Percentiles rank a stretch among this genome's conserved stretches.
phyloP scores from a whole-genome alignment of 805 yeast genomes.

The Yarrowia alimentaria region DNA sequence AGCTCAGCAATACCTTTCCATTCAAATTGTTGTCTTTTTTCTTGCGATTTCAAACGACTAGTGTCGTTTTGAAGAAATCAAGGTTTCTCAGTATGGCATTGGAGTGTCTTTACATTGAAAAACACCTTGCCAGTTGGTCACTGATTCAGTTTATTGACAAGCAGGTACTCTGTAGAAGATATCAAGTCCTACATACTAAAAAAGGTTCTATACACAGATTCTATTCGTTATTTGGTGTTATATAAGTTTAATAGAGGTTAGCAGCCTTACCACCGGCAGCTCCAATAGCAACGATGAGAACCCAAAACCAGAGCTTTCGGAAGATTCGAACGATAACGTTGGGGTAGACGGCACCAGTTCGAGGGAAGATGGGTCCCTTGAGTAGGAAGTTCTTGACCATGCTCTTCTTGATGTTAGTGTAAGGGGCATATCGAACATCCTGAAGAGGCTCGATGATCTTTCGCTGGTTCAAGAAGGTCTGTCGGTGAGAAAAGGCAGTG shows the following conservation, averaged over 20 bases:
- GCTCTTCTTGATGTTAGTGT: conserved; percentile 39
- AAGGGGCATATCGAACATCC: conserved; percentile 65
- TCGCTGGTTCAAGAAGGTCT: conserved; percentile 64
- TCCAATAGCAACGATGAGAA: conserved; percentile 12
- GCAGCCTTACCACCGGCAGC: conserved; percentile 26
- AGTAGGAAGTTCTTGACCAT: conserved; percentile 18
- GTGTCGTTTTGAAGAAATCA: too few species aligned
- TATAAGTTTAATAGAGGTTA: not conserved
- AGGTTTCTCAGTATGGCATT: too few species aligned
- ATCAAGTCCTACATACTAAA: too few species aligned
- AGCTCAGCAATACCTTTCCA: too few species aligned
- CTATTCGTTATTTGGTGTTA: too few species aligned
- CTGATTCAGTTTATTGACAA: too few species aligned
- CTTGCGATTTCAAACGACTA: too few species aligned
- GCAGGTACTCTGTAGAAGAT: too few species aligned
- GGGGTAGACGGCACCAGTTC: conserved; percentile 27
- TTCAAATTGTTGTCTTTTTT: too few species aligned
- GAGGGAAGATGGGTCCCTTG: conserved; percentile 25
- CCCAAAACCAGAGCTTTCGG: conserved; percentile 27
- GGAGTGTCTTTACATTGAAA: too few species aligned
- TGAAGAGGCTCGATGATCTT: conserved; percentile 59
- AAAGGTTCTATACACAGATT: too few species aligned
- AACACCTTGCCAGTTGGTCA: too few species aligned
- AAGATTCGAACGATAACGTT: conserved; percentile 22
- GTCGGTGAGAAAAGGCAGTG: conserved; percentile 68